Conservation (phyloP, 176 grass and related monocot genomes). For the Triticum aestivum region DNA sequence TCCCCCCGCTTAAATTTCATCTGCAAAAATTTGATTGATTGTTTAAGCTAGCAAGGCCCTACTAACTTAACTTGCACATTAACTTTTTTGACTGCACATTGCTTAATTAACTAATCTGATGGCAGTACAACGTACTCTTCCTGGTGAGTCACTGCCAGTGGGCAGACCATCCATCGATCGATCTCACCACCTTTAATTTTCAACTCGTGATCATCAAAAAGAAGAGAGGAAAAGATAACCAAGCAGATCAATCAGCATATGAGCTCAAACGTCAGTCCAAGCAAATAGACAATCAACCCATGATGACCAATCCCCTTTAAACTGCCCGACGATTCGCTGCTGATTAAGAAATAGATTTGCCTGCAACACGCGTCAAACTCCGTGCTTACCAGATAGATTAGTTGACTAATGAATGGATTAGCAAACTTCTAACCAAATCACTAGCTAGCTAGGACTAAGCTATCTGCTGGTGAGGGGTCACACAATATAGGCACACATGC, state of each 20-base stretch:
- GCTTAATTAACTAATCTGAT: too few species aligned
- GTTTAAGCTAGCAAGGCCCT: too few species aligned
- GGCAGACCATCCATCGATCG: too few species aligned
- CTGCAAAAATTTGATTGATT: too few species aligned
- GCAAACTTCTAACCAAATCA: not conserved
- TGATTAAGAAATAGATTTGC: conserved; percentile 12
- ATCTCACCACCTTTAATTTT: not conserved
- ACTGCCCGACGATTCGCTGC: not conserved
- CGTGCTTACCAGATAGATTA: not conserved
- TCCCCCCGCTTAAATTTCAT: too few species aligned
- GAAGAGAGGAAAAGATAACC: not conserved
- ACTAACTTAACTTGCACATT: too few species aligned
- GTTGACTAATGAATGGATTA: not conserved
- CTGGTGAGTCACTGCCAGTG: too few species aligned
- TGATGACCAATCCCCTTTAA: conserved; percentile 9
- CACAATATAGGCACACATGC: not conserved
- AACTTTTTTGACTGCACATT: too few species aligned
- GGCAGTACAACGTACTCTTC: not conserved
- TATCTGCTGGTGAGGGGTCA: conserved; percentile 21
- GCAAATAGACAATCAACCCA: not conserved
- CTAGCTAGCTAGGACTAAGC: not conserved
- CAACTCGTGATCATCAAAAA: not conserved
- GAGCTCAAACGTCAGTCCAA: not conserved
- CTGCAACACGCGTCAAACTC: not conserved
- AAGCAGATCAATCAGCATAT: conserved; percentile 1